These are phyloP conservation scores for Stachybotrys chlorohalonatus DNA, from an alignment of 2,329 filamentous ascomycete genomes.

Conservation along the genomic window DNA sequence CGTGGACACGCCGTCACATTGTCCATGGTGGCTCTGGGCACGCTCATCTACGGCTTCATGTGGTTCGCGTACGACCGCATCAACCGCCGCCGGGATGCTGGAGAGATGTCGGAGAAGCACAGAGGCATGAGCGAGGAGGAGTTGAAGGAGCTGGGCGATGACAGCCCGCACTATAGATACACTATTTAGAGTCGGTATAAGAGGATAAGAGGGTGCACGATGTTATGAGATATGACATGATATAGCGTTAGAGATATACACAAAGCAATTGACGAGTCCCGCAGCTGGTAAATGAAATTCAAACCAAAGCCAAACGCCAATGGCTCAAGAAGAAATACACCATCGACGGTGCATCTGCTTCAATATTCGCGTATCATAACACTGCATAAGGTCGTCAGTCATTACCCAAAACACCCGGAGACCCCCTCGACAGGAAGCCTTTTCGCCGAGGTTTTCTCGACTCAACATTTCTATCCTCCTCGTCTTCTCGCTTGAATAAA, in stretches of 20 bases:
- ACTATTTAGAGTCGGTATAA: slow-evolving; percentile 19
- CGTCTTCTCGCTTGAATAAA: slow-evolving; percentile 2
- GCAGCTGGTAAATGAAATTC: too few relatives aligned
- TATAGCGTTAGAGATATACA: background rate
- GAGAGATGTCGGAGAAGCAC: slow-evolving; percentile 27
- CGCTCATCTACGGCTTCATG: slow-evolving; percentile 42
- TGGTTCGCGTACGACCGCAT: slow-evolving; percentile 40
- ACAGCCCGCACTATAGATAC: slow-evolving; percentile 40
- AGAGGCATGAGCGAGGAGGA: slow-evolving; percentile 34
- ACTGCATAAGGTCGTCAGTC: too few relatives aligned
- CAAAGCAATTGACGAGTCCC: background rate
- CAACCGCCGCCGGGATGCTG: slow-evolving; percentile 36
- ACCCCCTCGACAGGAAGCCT: background rate
- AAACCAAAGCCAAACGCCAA: too few relatives aligned
- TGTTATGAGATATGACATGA: background rate
- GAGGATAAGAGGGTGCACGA: background rate
- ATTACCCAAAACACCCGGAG: too few relatives aligned
- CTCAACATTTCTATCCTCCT: background rate
- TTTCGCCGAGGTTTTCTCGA: background rate
- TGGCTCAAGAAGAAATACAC: too few relatives aligned
- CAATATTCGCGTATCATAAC: too few relatives aligned
- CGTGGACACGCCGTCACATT: slow-evolving; percentile 54
- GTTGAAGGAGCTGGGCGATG: slow-evolving; percentile 40
- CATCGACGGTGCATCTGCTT: too few relatives aligned
- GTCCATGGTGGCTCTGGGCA: slow-evolving; percentile 45